These are phyloP conservation scores for Chlamydomonas reinhardtii DNA, from an alignment of 163 green algal genomes.

Conservation along the genomic window DNA sequence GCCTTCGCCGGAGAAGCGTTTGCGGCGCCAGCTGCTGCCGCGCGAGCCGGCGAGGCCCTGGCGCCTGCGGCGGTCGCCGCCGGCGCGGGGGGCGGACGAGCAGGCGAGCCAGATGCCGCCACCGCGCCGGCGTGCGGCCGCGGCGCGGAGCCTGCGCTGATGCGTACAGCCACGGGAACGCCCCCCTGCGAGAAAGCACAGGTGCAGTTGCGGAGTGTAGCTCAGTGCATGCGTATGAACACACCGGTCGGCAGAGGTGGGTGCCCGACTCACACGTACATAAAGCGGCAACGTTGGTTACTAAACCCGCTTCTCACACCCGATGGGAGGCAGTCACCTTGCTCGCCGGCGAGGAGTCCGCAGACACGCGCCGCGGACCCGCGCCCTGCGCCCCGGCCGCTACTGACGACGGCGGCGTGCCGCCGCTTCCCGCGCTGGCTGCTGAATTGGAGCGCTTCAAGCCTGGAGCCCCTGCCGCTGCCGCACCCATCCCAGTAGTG, in stretches of 20 bases:
- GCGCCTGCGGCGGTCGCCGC: too few species aligned
- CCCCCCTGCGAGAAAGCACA: background rate
- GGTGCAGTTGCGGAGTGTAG: background rate
- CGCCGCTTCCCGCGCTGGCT: background rate
- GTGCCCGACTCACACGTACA: too few species aligned
- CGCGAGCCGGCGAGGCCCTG: too few species aligned
- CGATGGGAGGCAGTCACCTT: background rate
- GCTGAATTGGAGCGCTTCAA: constrained; percentile 5
- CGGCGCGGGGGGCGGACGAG: too few species aligned
- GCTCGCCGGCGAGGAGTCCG: background rate
- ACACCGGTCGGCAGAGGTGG: too few species aligned
- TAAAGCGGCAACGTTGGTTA: too few species aligned
- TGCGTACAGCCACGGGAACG: background rate
- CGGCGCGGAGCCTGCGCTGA: too few species aligned
- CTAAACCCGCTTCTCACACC: too few species aligned
- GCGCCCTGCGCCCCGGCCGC: background rate
- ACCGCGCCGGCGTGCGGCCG: too few species aligned
- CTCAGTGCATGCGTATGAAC: background rate
- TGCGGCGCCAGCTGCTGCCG: too few species aligned
- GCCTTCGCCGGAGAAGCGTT: background rate
- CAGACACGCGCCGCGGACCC: background rate
- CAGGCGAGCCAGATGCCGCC: too few species aligned
- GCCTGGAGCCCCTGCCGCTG: too few species aligned
- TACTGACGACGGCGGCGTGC: background rate
- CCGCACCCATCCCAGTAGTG: background rate